Percentiles rank a stretch among this genome's conserved stretches.
These are phyloP conservation scores for Bisporella sp. DNA, from an alignment of 2,329 filamentous ascomycete genomes.

Conservation along the genomic window DNA sequence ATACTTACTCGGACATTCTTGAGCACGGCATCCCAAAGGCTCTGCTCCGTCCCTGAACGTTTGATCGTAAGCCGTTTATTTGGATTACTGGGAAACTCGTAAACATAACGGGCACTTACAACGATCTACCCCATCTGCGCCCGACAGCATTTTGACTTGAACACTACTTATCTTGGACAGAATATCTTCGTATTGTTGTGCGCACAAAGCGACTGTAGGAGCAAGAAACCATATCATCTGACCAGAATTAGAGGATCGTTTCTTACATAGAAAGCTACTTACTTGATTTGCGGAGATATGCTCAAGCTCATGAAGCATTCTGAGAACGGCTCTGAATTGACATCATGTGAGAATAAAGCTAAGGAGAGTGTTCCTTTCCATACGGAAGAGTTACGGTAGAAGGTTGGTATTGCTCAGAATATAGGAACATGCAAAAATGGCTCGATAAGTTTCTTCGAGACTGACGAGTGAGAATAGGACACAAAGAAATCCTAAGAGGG, in stretches of 20 bases:
- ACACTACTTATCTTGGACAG: conserved; percentile 48
- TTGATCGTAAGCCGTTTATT: conserved; percentile 31
- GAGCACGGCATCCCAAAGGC: conserved; percentile 52
- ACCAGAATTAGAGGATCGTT: not conserved
- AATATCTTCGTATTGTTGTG: conserved; percentile 59
- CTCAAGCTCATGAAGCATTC: conserved; percentile 21
- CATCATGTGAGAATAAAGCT: not conserved
- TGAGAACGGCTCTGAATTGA: conserved; percentile 15
- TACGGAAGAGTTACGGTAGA: too few species aligned
- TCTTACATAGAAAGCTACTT: not conserved
- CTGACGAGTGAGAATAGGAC: too few species aligned
- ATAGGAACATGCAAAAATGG: too few species aligned
- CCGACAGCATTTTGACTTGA: conserved; percentile 45
- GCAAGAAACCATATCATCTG: conserved; percentile 66
- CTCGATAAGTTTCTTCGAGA: too few species aligned
- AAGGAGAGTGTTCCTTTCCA: not conserved
- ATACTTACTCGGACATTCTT: conserved; percentile 35
- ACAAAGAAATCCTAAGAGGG: too few species aligned
- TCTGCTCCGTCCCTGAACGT: conserved; percentile 39
- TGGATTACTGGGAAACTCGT: not conserved
- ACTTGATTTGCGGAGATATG: conserved; percentile 13
- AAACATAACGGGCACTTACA: conserved; percentile 30
- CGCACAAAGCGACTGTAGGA: conserved; percentile 60
- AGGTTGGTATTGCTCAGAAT: too few species aligned
- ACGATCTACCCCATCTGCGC: conserved; percentile 50